Conservation (phyloP, 1,284 basidiomycete genomes). For the Cryptococcus sp. region DNA sequence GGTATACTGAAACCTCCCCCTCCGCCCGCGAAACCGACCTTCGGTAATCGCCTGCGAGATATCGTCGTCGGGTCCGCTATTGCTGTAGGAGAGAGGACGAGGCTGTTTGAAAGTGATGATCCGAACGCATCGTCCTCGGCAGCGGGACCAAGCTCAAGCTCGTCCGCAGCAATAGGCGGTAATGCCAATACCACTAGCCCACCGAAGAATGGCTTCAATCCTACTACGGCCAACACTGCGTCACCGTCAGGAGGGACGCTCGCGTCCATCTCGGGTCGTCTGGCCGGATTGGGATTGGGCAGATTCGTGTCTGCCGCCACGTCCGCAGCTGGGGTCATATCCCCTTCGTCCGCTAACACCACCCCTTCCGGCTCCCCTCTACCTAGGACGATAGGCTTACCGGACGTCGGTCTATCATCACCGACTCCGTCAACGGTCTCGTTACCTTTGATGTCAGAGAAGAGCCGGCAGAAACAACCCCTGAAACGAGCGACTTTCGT, state of each 20-base stretch:
- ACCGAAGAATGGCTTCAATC: constrained; percentile 3
- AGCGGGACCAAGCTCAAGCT: background rate
- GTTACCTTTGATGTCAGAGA: constrained; percentile 21
- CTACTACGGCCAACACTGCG: background rate
- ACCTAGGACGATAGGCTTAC: constrained; percentile 18
- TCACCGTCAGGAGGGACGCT: constrained; percentile 11
- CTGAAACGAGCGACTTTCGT: constrained; percentile 84
- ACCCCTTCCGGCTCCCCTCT: constrained; percentile 17
- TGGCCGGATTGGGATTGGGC: constrained; percentile 19
- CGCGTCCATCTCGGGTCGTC: constrained; percentile 16
- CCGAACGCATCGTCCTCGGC: background rate
- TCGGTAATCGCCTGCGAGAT: constrained; percentile 49
- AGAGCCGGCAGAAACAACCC: constrained; percentile 53
- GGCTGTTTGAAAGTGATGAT: constrained; percentile 28
- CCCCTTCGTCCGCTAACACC: background rate
- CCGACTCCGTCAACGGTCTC: background rate
- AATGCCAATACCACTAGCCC: too few relatives aligned
- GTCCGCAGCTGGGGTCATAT: background rate
- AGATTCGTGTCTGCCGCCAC: constrained; percentile 17
- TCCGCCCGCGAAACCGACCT: constrained; percentile 50
- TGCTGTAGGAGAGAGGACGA: constrained; percentile 17
- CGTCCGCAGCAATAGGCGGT: background rate
- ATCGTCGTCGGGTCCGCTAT: constrained; percentile 37
- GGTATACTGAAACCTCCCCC: constrained; percentile 54
- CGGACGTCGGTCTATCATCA: constrained; percentile 14